These are phyloP conservation scores for Leccinellum albellum DNA, from an alignment of 768 basidiomycete species.

Conservation along the genomic window DNA sequence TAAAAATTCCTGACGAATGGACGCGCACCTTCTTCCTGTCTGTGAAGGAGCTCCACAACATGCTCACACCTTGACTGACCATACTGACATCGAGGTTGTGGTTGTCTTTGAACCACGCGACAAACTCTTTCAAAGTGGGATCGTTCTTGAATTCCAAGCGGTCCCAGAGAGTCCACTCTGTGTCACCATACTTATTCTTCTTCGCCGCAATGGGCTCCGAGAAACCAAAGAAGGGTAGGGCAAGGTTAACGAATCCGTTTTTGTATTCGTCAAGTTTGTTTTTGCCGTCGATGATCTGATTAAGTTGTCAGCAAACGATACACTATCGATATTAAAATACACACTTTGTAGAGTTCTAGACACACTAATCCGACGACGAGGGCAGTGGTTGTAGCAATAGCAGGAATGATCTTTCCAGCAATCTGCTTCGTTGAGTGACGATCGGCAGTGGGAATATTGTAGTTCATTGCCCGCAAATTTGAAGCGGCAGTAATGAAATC, in stretches of 20 bases:
- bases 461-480: conserved; percentile 94
- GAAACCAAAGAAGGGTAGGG: conserved; percentile 98
- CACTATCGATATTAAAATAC: background rate
- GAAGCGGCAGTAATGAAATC: conserved; percentile 98
- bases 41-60: conserved; percentile 95
- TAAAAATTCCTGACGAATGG: background rate
- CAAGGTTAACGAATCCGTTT: conserved; percentile 97
- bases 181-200: conserved; percentile 83
- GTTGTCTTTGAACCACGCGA: conserved; percentile 77
- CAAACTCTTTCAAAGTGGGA: conserved; percentile 81
- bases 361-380: conserved; percentile 95
- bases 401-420: conserved; percentile 98
- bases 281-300: conserved; percentile 92
- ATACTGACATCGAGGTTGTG: conserved; percentile 89
- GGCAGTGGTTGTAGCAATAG: conserved; percentile 97
- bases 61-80: conserved; percentile 96
- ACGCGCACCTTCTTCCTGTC: conserved; percentile 81
- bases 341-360: conserved; percentile 93
- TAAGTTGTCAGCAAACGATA: conserved; percentile 1
- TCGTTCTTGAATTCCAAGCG: conserved; percentile 90
- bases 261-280: conserved; percentile 91
- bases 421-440: conserved; percentile 95
- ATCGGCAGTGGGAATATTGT: conserved; percentile 82
- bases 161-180: conserved; percentile 98
- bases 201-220: conserved; percentile 91